A percentile compares a stretch with the other conserved stretches of the same genome.
phyloP scores from a whole-genome alignment of 129 eudicot species.

The Flaveria bidentis region DNA sequence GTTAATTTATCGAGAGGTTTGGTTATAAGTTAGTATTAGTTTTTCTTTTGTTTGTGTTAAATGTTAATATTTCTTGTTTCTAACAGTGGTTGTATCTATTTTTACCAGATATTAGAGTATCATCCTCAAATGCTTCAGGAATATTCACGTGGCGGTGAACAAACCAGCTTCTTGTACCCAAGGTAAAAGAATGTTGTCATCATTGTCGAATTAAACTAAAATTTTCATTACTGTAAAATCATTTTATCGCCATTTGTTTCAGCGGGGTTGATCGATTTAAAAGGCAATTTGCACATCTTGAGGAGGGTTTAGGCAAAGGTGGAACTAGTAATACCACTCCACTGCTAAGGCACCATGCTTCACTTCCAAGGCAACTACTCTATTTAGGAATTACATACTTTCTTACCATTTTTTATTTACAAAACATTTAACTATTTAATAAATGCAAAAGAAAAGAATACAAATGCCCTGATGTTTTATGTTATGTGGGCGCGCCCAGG shows the following conservation, averaged over 20 bases:
- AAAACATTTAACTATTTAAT: background rate
- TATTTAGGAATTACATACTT: no score
- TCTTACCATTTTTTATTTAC: no score
- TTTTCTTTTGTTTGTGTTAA: constrained; percentile 9
- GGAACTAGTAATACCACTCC: constrained; percentile 58
- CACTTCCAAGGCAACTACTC: constrained; percentile 70
- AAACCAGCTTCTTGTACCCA: constrained; percentile 98
- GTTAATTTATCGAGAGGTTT: constrained; percentile 91
- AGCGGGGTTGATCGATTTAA: constrained; percentile 96
- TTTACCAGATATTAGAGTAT: constrained; percentile 79
- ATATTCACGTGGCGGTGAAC: constrained; percentile 83
- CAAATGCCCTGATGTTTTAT: background rate
- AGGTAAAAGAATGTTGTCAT: constrained; percentile 43
- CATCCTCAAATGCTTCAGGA: constrained; percentile 98
- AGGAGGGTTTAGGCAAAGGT: constrained; percentile 73
- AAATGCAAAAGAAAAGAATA: background rate
- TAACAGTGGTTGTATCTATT: background rate
- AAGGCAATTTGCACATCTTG: constrained; percentile 92
- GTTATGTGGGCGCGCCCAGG: constrained; percentile 34
- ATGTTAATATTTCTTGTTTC: background rate
- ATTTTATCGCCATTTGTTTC: background rate
- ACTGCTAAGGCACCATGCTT: constrained; percentile 83
- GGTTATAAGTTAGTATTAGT: constrained; percentile 1
- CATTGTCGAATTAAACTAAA: background rate
- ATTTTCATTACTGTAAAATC: background rate